Evolutionary conservation across 2,329 filamentous ascomycete genomes (phyloP).

Genomic region (Penicillium brevicompactum): DNA sequence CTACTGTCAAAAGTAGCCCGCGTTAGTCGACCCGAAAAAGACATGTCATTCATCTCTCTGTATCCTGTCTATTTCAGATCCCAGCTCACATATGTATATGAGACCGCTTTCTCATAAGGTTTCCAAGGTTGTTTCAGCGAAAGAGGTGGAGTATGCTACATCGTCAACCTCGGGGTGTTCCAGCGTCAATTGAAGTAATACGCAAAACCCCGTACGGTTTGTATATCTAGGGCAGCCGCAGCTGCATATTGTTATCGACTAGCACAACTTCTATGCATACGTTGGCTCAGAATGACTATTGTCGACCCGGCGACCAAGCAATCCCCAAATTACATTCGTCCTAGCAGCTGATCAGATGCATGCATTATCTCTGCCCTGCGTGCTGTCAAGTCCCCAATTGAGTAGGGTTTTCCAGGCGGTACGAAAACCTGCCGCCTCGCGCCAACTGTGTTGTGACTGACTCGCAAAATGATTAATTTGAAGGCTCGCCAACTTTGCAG

Average conservation of each 20-base stretch:
- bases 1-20: not conserved
- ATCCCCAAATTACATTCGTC: conserved; percentile 9
- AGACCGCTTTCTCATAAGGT: not conserved
- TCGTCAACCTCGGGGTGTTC: too few species aligned
- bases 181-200: too few species aligned
- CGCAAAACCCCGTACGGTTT: too few species aligned
- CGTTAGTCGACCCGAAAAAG: not conserved
- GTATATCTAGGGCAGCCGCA: conserved; percentile 5
- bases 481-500: conserved; percentile 49
- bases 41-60: conserved; percentile 1
- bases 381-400: not conserved
- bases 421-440: conserved; percentile 55
- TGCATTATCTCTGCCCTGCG: conserved; percentile 2
- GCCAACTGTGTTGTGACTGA: too few species aligned
- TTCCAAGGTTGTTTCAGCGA: too few species aligned
- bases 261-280: conserved; percentile 2
- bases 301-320: conserved; percentile 5
- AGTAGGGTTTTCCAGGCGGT: conserved; percentile 48
- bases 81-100: conserved; percentile 1
- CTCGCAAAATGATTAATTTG: too few species aligned
- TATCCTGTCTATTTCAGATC: not conserved
- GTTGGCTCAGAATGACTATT: conserved; percentile 7
- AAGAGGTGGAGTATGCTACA: too few species aligned
- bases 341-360: conserved; percentile 26
- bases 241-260: conserved; percentile 8